Evolutionary conservation across 257 asterid genomes (phyloP), one percentile per base, ranked within the genome.

Genomic region (Phtheirospermum japonicum): DNA sequence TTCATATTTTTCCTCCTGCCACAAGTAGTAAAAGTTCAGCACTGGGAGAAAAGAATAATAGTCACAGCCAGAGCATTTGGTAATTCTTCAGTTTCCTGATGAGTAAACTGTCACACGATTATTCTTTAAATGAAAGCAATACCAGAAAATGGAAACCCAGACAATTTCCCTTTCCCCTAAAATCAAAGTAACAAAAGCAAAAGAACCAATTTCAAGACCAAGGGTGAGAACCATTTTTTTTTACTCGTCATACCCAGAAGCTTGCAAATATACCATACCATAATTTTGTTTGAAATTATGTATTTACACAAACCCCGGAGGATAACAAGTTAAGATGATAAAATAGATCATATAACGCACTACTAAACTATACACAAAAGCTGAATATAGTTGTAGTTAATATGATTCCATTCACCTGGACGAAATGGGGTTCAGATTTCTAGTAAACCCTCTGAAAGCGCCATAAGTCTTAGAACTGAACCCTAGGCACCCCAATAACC

Each of bases 391-490:
- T 10, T 19, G 32, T 16, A 30, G 0, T 30, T 57, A 32, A 0
- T 30, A 57, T 17, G 53, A 60, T 42, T n/a, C n/a, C n/a, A n/a
- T n/a, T n/a, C n/a, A n/a, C n/a, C n/a, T n/a, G n/a, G n/a, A n/a
- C n/a, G n/a, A 89, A 63, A 87, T 89, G 32, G 97, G 97, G 73
- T 85, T 93, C 64, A 90, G 79, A 55, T 83, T 87, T 71, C 82
- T 80, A 18, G 97, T 86, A 9, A 89, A 83, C 0, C 96, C 99
- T 49, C 74, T 82, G 85, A 87, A 85, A 31, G 94, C 91, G 20
- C 97, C 95, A 57, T 93, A 93, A 36, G 95, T 83, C 75, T 89
- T 93, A 6, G 99, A 89, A 52, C 92, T 87, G 71, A 93, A 89
- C 1, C 97, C 99, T 50, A 93, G 74, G 79, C 97, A 93, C 4